Percentiles rank a stretch among this genome's conserved stretches.
phyloP scores from a whole-genome alignment of 139 green algal genomes.

The Chlorella sp. region DNA sequence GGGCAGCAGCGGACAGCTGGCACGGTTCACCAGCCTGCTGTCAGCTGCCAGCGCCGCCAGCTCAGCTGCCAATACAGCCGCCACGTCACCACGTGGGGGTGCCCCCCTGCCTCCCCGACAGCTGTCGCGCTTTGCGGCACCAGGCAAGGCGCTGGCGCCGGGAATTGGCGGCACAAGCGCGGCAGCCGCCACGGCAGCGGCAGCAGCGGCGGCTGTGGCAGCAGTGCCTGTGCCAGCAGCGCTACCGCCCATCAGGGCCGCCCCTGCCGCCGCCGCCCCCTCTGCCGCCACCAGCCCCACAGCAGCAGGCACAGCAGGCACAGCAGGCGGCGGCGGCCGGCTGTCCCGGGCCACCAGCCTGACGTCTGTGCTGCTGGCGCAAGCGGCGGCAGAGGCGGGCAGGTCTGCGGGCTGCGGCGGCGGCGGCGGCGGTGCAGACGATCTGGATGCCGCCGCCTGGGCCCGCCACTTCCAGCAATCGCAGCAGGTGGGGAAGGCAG shows the following conservation, averaged over 20 bases:
- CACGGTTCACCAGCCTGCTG: slow-evolving; percentile 31
- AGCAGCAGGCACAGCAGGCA: slow-evolving; percentile 8
- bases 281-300: slow-evolving; percentile 24
- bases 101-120: neutral
- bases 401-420: neutral
- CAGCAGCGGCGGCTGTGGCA: neutral
- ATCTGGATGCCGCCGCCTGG: slow-evolving; percentile 23
- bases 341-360: slow-evolving; percentile 1
- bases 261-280: too few species aligned
- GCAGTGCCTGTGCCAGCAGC: neutral
- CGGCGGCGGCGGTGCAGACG: neutral
- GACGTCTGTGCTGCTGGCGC: neutral
- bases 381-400: slow-evolving; percentile 15
- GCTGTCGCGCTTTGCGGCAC: slow-evolving; percentile 25
- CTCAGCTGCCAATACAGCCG: slow-evolving; percentile 2
- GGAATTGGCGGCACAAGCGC: neutral
- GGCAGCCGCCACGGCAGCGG: neutral
- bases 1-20: neutral
- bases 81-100: neutral
- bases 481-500: slow-evolving; percentile 1
- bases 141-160: neutral
- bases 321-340: neutral
- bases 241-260: neutral
- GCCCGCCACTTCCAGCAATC: slow-evolving; percentile 14
- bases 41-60: neutral